phyloP scores from a whole-genome alignment of 805 yeast species.

The Schwanniomyces pseudopolymorphus region DNA sequence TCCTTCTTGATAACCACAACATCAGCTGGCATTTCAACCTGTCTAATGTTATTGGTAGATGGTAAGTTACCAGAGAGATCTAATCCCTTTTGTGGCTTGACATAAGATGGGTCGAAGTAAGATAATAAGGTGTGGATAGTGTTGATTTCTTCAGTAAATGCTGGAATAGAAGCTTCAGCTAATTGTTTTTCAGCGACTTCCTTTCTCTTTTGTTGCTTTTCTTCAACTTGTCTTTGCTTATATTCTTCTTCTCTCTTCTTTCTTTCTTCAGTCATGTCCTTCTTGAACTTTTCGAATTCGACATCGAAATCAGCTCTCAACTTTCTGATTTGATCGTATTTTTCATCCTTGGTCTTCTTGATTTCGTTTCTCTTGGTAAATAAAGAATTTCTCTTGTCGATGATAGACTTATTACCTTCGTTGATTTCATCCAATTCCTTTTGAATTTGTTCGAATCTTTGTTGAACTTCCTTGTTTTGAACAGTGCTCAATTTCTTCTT shows the following conservation, averaged over 20 bases:
- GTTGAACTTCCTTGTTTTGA: conserved; percentile 64
- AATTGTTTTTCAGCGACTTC: conserved; percentile 64
- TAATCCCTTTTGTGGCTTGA: conserved; percentile 46
- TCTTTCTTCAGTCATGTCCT: conserved; percentile 65
- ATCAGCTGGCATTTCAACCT: conserved; percentile 61
- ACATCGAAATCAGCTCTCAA: conserved; percentile 74
- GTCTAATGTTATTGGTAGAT: conserved; percentile 37
- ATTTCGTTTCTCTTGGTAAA: conserved; percentile 65
- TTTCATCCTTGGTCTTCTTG: conserved; percentile 65
- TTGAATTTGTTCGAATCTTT: conserved; percentile 66
- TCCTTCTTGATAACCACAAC: conserved; percentile 64
- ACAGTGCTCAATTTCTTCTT: conserved; percentile 62
- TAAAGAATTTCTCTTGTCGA: conserved; percentile 64
- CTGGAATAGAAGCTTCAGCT: conserved; percentile 77
- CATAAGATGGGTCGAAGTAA: conserved; percentile 78
- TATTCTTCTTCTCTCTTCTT: conserved; percentile 69
- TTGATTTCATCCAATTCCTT: conserved; percentile 68
- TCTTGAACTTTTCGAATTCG: conserved; percentile 69
- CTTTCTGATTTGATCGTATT: conserved; percentile 64
- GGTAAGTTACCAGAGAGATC: conserved; percentile 17
- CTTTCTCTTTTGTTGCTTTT: conserved; percentile 52
- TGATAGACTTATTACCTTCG: conserved; percentile 55
- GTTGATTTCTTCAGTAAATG: conserved; percentile 76
- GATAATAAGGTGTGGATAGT: conserved; percentile 70
- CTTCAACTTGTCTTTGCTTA: conserved; percentile 51